phyloP scores from a whole-genome alignment of 2,329 filamentous ascomycete genomes.

The Gyromitra esculenta region DNA sequence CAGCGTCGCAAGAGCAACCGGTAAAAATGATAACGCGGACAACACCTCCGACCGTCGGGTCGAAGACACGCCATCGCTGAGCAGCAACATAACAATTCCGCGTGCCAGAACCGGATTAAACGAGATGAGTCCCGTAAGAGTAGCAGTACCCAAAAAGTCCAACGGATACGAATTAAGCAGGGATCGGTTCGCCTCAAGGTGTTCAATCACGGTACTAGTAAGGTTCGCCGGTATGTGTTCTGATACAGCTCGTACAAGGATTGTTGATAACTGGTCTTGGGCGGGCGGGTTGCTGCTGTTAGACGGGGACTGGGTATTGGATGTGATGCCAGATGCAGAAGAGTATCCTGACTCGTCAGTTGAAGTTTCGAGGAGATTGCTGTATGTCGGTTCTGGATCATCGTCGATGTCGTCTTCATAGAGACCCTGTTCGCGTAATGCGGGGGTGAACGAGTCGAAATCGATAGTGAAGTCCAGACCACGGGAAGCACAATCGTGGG shows the following conservation, averaged over 20 bases:
- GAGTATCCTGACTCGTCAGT: slow-evolving; percentile 47
- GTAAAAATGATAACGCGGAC: slow-evolving; percentile 36
- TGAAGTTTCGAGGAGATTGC: slow-evolving; percentile 35
- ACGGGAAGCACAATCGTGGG: slow-evolving; percentile 48
- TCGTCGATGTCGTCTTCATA: slow-evolving; percentile 23
- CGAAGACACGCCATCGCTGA: slow-evolving; percentile 31
- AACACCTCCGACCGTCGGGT: slow-evolving; percentile 45
- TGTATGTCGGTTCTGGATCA: slow-evolving; percentile 35
- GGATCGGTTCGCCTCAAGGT: slow-evolving; percentile 35
- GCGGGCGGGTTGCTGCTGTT: slow-evolving; percentile 17
- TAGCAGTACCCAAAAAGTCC: slow-evolving; percentile 39
- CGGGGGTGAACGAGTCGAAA: slow-evolving; percentile 39
- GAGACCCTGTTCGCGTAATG: slow-evolving; percentile 48
- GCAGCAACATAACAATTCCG: slow-evolving; percentile 45
- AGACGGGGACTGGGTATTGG: slow-evolving; percentile 41
- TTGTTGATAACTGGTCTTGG: slow-evolving; percentile 30
- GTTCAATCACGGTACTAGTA: slow-evolving; percentile 35
- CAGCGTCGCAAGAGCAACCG: slow-evolving; percentile 37
- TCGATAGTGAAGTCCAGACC: slow-evolving; percentile 51
- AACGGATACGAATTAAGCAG: slow-evolving; percentile 44
- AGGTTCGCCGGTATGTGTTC: slow-evolving; percentile 36
- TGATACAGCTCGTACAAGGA: slow-evolving; percentile 44
- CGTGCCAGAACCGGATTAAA: slow-evolving; percentile 49
- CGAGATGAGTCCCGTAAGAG: slow-evolving; percentile 38
- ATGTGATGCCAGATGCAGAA: slow-evolving; percentile 36